Base-by-base conservation (phyloP, 2,329 filamentous ascomycete species). In the Zasmidium citrigriseum region DNA sequence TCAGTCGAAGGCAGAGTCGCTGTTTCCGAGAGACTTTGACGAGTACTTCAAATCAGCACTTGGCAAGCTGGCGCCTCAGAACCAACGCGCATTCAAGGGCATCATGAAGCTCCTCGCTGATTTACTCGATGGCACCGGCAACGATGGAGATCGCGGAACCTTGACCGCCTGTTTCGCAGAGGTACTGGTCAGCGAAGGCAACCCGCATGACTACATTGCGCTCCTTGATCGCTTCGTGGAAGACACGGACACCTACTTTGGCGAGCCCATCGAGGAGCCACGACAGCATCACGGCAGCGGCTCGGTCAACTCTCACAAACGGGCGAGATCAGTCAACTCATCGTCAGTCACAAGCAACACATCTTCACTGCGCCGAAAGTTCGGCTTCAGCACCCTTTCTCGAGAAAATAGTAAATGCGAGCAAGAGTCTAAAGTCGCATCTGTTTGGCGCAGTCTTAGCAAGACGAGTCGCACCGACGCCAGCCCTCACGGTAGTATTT, bases 131-230 rank as follows among this genome's bases (percentile, higher is more conserved):
- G 92, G 91, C 2, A 96, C 92, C 65, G 88, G 88, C 52, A 96
- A 96, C 68, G 93, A 97, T 70, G 89, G 91, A 27, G 93, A 97
- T 71, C 85, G 93, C 49, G 93, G 93, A 50, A 90, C 91, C 21
- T 77, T 98, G 66, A 97, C 92, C 0, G 86, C 91, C 46, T 90
- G 91, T 1, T 97, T 98, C 77, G 88, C 92, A 0, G 92, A 97
- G 71, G 81, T 97, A 52, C 79, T 98, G 5, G 89, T 95, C 1
- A 84, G 87, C 3, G 88, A 92, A 58, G 89, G 88, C 5, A 86
- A 88, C 60, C 86, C 92, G 1, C 87, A 90, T 59, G 85, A 92
- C 62, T 95, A 93, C 71, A 93, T 97, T 66, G 95, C 93, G 55
- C 78, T 97, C 14, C 80, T 97, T 47, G 93, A 97, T 75, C 86